Conservation (phyloP, 225 moss, liverwort and hornwort species). For the Pleurozium schreberi region DNA sequence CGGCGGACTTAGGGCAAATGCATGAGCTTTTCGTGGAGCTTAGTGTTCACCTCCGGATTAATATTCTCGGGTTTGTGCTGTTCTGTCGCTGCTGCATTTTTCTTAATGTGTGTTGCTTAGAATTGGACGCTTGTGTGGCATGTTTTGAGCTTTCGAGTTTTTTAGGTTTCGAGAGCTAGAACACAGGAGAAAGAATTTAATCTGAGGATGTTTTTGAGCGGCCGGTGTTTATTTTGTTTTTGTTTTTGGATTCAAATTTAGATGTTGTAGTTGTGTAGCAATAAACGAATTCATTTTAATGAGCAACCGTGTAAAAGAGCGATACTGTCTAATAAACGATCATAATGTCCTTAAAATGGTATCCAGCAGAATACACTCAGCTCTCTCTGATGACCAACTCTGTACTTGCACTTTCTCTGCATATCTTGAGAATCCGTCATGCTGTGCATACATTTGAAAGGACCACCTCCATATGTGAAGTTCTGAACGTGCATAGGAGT, state of each 20-base stretch:
- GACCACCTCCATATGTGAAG: not conserved
- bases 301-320: too few relatives aligned
- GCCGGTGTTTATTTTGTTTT: not conserved
- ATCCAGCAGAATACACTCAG: too few relatives aligned
- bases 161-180: not conserved
- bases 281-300: not conserved
- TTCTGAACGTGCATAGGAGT: not conserved
- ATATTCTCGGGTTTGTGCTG: slow-evolving; percentile 71
- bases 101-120: not conserved
- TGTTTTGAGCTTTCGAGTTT: not conserved
- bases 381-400: not conserved
- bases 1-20: slow-evolving; percentile 99
- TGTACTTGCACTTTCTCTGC: too few relatives aligned
- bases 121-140: not conserved
- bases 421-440: not conserved
- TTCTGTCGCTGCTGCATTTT: not conserved
- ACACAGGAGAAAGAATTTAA: not conserved
- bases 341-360: not conserved
- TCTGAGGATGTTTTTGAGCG: not conserved
- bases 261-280: not conserved
- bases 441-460: not conserved
- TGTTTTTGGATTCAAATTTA: not conserved
- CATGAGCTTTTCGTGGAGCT: slow-evolving; percentile 99
- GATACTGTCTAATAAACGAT: not conserved
- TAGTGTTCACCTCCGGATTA: slow-evolving; percentile 78